Evolutionary conservation across 192 early-diverging fungal species (phyloP).

Genomic region (Backusella sp.): DNA sequence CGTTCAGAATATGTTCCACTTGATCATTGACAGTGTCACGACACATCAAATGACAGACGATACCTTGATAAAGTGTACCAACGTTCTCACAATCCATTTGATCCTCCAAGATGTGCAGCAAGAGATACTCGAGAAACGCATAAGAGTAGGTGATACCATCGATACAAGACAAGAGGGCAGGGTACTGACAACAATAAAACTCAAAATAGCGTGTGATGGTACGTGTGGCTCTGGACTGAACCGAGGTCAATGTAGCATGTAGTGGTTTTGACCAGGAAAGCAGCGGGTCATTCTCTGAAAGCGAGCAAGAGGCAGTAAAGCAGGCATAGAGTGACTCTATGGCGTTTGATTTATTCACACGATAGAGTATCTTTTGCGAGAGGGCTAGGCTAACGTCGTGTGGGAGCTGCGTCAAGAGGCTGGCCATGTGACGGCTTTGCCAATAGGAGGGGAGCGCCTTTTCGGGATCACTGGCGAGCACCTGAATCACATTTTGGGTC

Average conservation of each 20-base stretch:
- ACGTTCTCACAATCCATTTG: slow-evolving; percentile 26
- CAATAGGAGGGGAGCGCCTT: slow-evolving; percentile 18
- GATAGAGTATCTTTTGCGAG: background rate
- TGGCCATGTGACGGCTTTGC: slow-evolving; percentile 15
- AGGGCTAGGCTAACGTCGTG: slow-evolving; percentile 9
- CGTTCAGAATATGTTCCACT: slow-evolving; percentile 4
- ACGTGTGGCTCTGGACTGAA: slow-evolving; percentile 15
- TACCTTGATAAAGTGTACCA: slow-evolving; percentile 22
- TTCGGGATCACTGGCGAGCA: slow-evolving; percentile 26
- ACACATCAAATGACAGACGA: slow-evolving; percentile 23
- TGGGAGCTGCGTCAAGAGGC: background rate
- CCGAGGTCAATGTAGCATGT: slow-evolving; percentile 21
- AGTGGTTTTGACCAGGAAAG: slow-evolving; percentile 14
- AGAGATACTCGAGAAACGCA: slow-evolving; percentile 30
- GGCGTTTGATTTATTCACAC: slow-evolving; percentile 24
- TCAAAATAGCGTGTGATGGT: slow-evolving; percentile 26
- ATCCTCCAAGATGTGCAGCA: slow-evolving; percentile 21
- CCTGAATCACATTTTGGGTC: background rate
- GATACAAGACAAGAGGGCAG: slow-evolving; percentile 30
- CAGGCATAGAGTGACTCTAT: slow-evolving; percentile 24
- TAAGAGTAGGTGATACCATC: slow-evolving; percentile 32
- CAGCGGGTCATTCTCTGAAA: slow-evolving; percentile 15
- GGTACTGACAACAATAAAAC: slow-evolving; percentile 31
- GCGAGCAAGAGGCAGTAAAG: slow-evolving; percentile 8
- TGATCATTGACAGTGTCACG: slow-evolving; percentile 20